Base-by-base conservation (phyloP, 2,329 filamentous ascomycete species). In the Penicillium sp. region DNA sequence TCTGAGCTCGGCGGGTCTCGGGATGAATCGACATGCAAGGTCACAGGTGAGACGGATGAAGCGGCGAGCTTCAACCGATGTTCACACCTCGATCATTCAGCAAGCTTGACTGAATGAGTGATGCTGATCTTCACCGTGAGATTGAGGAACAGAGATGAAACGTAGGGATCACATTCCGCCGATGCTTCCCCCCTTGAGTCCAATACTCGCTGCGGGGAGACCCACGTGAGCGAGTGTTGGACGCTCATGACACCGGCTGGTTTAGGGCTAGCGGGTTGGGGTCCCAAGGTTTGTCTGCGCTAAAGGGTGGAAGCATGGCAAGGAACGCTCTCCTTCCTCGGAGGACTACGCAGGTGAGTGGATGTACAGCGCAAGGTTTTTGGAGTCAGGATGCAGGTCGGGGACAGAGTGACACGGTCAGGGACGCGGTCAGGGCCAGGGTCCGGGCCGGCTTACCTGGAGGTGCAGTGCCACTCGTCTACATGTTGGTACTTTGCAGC, bases 171-270 rank as follows among this genome's bases (percentile, higher is more conserved):
- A 27, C 40, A 42, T 46, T 25, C 45, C 13, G 25, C 33, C 18
- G 28, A 35, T n/a, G 29, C 8, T 11, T 32, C 29, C 44, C 34
- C 47, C 41, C 43, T 45, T 45, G 43, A 45, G 32, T 45, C 51
- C 51, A 54, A 54, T 54, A 46, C 47, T 46, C 48, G 43, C 48
- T 45, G 26, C 34, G 26, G 35, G 41, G 36, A 34, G 45, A 43
- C 46, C 51, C 49, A 54, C 51, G 51, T 54, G 51, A 49, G 43
- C 13, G 28, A 2, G 25, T 12, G 2, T 28, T 36, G 41, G 41
- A 24, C 24, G 9, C 27, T 43, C 41, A 43, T 43, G 41, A 43
- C 41, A 33, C n/a, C 40, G 40, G 34, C 33, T 28, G 12, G 9
- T 27, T 29, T 37, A 12, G 25, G 33, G 26, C n/a, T 43, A 43